A percentile compares a stretch with the other conserved stretches of the same genome.
Conservation (phyloP, 2,329 filamentous ascomycete genomes). For the Talaromyces verruculosus region DNA sequence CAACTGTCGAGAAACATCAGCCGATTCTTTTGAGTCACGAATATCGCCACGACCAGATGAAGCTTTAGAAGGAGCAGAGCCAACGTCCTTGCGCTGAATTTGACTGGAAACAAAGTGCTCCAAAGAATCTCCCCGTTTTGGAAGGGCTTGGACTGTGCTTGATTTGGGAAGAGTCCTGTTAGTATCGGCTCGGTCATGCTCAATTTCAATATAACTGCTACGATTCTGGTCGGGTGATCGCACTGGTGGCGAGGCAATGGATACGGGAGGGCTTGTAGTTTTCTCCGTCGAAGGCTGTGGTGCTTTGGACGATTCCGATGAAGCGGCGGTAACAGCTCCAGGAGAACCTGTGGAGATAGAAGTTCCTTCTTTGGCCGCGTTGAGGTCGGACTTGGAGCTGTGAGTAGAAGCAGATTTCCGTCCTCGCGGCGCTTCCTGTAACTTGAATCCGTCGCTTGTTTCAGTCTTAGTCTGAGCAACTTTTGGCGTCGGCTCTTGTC, state of each 20-base stretch:
- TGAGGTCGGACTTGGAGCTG: constrained; percentile 18
- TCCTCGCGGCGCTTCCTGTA: constrained; percentile 76
- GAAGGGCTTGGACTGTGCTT: constrained; percentile 39
- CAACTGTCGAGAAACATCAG: constrained; percentile 9
- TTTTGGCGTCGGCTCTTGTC: constrained; percentile 27
- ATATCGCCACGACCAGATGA: constrained; percentile 2
- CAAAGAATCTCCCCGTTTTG: constrained; percentile 62
- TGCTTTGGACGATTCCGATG: constrained; percentile 36
- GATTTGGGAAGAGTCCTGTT: constrained; percentile 34
- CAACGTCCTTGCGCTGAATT: constrained; percentile 66
- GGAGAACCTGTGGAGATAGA: constrained; percentile 38
- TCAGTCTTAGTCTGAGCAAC: constrained; percentile 22
- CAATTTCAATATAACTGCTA: constrained; percentile 45
- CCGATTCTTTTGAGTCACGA: constrained; percentile 13
- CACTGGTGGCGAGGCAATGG: constrained; percentile 35
- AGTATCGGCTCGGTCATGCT: constrained; percentile 51
- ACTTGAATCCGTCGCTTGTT: constrained; percentile 64
- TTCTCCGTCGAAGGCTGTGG: constrained; percentile 22
- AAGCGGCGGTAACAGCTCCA: constrained; percentile 19
- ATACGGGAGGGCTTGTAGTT: constrained; percentile 25
- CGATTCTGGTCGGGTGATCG: constrained; percentile 60
- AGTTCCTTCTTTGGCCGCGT: constrained; percentile 39
- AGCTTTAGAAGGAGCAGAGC: constrained; percentile 21
- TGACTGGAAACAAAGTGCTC: constrained; percentile 50
- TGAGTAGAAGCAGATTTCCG: constrained; percentile 50